phyloP scores from a whole-genome alignment of 257 asterid genomes.

The Petrea volubilis region DNA sequence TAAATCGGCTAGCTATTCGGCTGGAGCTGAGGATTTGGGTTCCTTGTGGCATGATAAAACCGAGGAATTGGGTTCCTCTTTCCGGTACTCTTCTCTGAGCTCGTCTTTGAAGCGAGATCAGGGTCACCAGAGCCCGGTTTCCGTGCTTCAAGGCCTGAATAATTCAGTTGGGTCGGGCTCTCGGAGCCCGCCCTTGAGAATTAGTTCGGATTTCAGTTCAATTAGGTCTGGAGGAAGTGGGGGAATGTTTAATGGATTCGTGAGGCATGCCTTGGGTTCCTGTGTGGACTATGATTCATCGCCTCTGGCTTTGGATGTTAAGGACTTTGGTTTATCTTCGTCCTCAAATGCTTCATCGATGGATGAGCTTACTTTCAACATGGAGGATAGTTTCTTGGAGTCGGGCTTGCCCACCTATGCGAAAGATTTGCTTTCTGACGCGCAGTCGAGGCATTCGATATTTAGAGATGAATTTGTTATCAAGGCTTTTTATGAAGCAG shows the following conservation, averaged over 20 bases:
- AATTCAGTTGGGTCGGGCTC: slow-evolving; percentile 50
- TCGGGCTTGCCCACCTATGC: slow-evolving; percentile 56
- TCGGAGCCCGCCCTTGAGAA: slow-evolving; percentile 59
- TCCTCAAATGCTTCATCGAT: slow-evolving; percentile 33
- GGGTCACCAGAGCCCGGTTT: slow-evolving; percentile 87
- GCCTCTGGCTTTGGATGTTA: slow-evolving; percentile 40
- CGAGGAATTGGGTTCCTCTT: slow-evolving; percentile 75
- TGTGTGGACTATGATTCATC: slow-evolving; percentile 65
- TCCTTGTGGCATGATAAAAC: slow-evolving; percentile 79
- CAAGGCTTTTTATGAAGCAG: slow-evolving; percentile 83
- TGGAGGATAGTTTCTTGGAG: slow-evolving; percentile 66
- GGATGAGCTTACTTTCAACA: slow-evolving; percentile 81
- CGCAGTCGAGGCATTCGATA: slow-evolving; percentile 70
- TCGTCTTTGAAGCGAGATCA: slow-evolving; percentile 75
- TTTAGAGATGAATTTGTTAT: slow-evolving; percentile 74
- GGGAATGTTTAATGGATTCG: slow-evolving; percentile 67
- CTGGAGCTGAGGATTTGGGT: slow-evolving; percentile 63
- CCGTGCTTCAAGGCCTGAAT: slow-evolving; percentile 79
- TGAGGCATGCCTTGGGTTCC: slow-evolving; percentile 70
- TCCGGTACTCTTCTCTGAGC: slow-evolving; percentile 61
- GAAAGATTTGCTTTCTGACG: slow-evolving; percentile 61
- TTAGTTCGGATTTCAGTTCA: slow-evolving; percentile 51
- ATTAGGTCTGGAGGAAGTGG: slow-evolving; percentile 52
- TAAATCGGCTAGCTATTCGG: slow-evolving; percentile 57
- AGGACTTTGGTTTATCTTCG: slow-evolving; percentile 36